These are phyloP conservation scores for Lactarius indigo DNA, from an alignment of 768 basidiomycete genomes.

Conservation along the genomic window DNA sequence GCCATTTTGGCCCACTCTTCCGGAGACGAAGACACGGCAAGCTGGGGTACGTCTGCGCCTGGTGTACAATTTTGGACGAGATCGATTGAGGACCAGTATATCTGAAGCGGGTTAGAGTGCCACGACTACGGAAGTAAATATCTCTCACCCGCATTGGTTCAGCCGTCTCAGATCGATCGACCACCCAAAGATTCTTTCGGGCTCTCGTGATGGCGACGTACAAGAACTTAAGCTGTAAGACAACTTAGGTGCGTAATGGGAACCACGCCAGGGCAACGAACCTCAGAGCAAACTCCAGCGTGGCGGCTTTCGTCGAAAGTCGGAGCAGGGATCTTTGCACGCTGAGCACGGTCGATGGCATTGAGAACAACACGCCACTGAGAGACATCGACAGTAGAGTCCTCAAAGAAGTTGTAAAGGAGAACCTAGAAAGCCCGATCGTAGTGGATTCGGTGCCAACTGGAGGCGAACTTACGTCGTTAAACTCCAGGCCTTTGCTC, in stretches of 20 bases:
- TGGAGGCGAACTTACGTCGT: constrained; percentile 41
- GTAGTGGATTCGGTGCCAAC: not conserved
- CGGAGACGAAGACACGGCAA: constrained; percentile 51
- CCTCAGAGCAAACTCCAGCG: constrained; percentile 31
- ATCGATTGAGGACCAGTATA: constrained; percentile 46
- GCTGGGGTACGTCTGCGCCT: constrained; percentile 45
- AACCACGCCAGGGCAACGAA: not conserved
- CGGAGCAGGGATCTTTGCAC: constrained; percentile 35
- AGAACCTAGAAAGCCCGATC: constrained; percentile 47
- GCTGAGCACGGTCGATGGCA: constrained; percentile 29
- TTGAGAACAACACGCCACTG: constrained; percentile 60
- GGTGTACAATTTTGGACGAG: constrained; percentile 50
- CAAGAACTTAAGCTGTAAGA: constrained; percentile 50
- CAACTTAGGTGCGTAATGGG: not conserved
- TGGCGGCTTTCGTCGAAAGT: constrained; percentile 48
- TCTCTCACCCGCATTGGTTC: constrained; percentile 55
- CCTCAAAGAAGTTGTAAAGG: constrained; percentile 64
- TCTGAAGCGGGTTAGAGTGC: constrained; percentile 33
- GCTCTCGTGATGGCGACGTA: constrained; percentile 68
- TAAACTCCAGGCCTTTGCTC: constrained; percentile 64
- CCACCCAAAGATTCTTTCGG: constrained; percentile 64
- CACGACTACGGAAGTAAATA: not conserved
- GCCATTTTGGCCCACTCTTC: constrained; percentile 47
- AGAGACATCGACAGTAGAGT: constrained; percentile 45
- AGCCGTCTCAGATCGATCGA: constrained; percentile 53